Conservation (phyloP, 2,329 filamentous ascomycete species). For the Claviceps humidiphila region DNA sequence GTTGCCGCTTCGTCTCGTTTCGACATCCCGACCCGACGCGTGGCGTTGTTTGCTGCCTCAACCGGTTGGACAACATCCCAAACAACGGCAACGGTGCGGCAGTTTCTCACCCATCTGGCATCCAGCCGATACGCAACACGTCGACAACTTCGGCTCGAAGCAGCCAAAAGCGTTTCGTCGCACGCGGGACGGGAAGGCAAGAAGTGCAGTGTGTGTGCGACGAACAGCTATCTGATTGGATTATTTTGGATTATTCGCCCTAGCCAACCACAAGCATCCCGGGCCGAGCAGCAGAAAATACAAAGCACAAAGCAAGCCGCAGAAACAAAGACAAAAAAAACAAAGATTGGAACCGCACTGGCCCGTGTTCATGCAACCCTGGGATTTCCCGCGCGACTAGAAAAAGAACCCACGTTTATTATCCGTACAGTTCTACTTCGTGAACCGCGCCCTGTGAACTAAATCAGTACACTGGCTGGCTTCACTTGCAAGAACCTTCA, state of each 20-base stretch:
- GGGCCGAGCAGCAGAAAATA: too few relatives aligned
- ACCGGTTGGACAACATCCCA: too few relatives aligned
- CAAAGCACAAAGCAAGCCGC: too few relatives aligned
- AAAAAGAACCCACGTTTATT: neutral
- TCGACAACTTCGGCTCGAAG: too few relatives aligned
- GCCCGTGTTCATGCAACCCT: neutral
- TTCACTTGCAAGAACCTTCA: too few relatives aligned
- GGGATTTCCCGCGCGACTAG: neutral
- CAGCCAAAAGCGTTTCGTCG: neutral
- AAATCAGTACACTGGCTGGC: too few relatives aligned
- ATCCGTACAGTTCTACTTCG: neutral
- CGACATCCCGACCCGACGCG: neutral
- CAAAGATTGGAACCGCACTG: neutral
- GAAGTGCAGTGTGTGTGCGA: neutral
- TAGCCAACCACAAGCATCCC: too few relatives aligned
- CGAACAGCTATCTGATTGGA: neutral
- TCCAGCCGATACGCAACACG: too few relatives aligned
- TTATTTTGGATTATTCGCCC: too few relatives aligned
- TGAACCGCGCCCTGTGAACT: too few relatives aligned
- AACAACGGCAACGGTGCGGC: too few relatives aligned
- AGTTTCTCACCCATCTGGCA: too few relatives aligned
- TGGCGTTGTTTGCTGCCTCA: neutral
- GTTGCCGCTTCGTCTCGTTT: neutral
- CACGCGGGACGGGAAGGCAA: neutral
- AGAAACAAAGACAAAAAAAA: neutral